Percentiles rank a stretch among this genome's conserved stretches.
Evolutionary conservation across 176 grass and related monocot genomes (phyloP).

Genomic region (Leersia perrieri): DNA sequence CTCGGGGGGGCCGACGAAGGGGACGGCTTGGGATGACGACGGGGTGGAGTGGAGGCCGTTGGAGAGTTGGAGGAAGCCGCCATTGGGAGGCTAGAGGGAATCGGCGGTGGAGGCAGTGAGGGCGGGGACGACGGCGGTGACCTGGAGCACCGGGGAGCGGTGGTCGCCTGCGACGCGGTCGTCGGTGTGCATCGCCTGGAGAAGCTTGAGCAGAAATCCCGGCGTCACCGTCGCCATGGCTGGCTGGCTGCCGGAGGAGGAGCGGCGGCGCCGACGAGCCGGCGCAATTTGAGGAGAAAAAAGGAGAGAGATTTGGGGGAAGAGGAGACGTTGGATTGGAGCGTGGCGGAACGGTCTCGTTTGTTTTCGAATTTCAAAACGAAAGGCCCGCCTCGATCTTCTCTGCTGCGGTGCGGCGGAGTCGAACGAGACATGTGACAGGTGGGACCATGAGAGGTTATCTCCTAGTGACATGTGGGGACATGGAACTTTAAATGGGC

Average conservation of each 20-base stretch:
- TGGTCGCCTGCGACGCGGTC: constrained; percentile 62
- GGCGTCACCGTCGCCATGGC: constrained; percentile 70
- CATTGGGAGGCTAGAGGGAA: constrained; percentile 70
- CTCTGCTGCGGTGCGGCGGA: too few relatives aligned
- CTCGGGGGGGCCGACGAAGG: constrained; percentile 47
- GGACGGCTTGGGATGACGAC: constrained; percentile 52
- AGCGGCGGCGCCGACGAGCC: not conserved
- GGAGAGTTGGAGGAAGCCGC: constrained; percentile 83
- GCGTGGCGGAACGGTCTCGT: not conserved
- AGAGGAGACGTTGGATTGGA: constrained; percentile 29
- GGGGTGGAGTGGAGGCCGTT: constrained; percentile 63
- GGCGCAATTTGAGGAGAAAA: not conserved
- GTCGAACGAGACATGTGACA: not conserved
- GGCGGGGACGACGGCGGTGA: constrained; percentile 70
- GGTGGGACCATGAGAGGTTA: not conserved
- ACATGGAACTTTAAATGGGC: not conserved
- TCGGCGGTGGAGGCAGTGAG: constrained; percentile 77
- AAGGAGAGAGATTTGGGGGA: not conserved
- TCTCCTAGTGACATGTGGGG: not conserved
- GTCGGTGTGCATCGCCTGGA: constrained; percentile 80
- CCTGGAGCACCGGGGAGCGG: constrained; percentile 81
- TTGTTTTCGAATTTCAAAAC: constrained; percentile 52
- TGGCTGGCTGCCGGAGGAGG: not conserved
- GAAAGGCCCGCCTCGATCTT: constrained; percentile 4
- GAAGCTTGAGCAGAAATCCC: constrained; percentile 68